These are phyloP conservation scores for Cardiospermum halicacabum DNA, from an alignment of 345 rosid genomes.

Conservation along the genomic window DNA sequence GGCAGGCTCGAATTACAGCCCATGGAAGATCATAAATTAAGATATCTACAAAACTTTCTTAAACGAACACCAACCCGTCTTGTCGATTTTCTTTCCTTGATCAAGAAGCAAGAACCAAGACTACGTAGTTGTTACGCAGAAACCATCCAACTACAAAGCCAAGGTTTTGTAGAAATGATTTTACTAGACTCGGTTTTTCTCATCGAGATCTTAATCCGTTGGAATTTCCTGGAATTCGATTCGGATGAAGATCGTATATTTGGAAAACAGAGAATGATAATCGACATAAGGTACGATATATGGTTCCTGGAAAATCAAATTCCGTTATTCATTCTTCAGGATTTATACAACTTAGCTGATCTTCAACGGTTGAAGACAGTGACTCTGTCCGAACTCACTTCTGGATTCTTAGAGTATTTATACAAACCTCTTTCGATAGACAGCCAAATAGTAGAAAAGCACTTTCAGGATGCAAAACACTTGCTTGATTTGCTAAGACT, in stretches of 20 bases:
- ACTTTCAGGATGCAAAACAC: neutral
- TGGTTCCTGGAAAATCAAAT: constrained; percentile 29
- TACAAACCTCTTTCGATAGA: neutral
- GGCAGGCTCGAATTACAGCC: neutral
- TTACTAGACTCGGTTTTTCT: constrained; percentile 15
- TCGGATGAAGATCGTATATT: neutral
- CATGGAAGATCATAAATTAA: constrained; percentile 21
- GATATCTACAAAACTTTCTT: constrained; percentile 16
- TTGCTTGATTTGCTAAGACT: constrained; percentile 13
- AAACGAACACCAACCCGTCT: neutral
- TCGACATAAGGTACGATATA: neutral
- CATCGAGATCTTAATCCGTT: constrained; percentile 7
- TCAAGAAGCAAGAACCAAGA: neutral
- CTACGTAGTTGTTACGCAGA: constrained; percentile 12
- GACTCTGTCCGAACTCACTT: neutral
- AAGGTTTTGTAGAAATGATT: constrained; percentile 17
- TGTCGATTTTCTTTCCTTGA: neutral
- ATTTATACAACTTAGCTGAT: neutral
- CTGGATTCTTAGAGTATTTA: neutral
- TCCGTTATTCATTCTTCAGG: constrained; percentile 21
- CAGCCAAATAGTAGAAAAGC: neutral
- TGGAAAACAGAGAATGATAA: constrained; percentile 4
- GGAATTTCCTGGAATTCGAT: neutral
- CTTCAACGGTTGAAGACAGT: neutral
- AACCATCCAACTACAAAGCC: neutral